Evolutionary conservation across 179 eudicot genomes (phyloP), one percentile per base, ranked within the genome.

Genomic region (Patellifolia procumbens): DNA sequence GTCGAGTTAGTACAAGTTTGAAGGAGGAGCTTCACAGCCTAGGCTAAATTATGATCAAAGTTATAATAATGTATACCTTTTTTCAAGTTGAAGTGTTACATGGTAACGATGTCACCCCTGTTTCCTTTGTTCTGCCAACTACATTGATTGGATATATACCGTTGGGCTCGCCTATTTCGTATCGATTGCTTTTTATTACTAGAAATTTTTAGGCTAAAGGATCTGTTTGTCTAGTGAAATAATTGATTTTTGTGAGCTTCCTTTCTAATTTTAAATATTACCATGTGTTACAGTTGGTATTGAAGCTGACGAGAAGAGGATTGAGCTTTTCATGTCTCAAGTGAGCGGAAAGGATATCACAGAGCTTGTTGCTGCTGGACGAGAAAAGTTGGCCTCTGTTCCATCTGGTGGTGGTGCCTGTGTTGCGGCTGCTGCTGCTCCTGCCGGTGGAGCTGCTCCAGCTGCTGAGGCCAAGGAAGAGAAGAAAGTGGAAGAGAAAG

Each of bases 351-450:
- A 83, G 81, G 88, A 88, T 80, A 85, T 88, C 7, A 78, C 87
- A 20, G 91, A 88, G 71, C 80, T 88, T 20, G 72, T 88, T 81
- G 91, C 91, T 42, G 53, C 87, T 58, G 91, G 91, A 0, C 78
- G 91, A 51, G 88, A 86, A 70, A 88, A 88, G 79, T 70, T 86
- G 73, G 91, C 91, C 70, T 86, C 91, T 17, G 89, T 88, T 60
- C 91, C 91, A 1, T 59, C 89, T 67, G 89, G 91, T 24, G 91
- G 91, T 19, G 92, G 87, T 66, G 89, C 76, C 35, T 51, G 87
- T 59, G 88, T 79, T 24, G 81, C 73, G 0, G 39, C 80, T 28
- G 74, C 81, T 26, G 76, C 79, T 37, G 77, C 52, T 42, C 83
- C 80, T 62, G 62, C 63, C 37, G 85, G 80, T 73, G 90, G 76